Conservation (phyloP, 1,284 basidiomycete species). For the Austropuccinia psidii region DNA sequence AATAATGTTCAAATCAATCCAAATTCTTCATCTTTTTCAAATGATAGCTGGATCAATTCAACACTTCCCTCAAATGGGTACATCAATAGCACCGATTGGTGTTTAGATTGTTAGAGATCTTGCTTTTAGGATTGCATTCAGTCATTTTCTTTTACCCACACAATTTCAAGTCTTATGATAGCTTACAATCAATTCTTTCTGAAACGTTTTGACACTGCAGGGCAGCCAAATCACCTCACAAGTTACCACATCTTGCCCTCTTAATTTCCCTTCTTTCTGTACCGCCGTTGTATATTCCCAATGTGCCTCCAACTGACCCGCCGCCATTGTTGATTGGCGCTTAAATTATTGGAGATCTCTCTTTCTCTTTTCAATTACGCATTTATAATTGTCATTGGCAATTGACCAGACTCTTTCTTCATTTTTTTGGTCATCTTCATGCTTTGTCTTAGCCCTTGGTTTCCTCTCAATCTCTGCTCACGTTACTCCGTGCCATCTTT, state of each 20-base stretch:
- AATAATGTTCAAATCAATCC: too few relatives aligned
- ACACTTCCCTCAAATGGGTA: too few relatives aligned
- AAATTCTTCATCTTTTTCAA: too few relatives aligned
- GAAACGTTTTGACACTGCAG: too few relatives aligned
- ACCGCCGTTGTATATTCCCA: conserved; percentile 43
- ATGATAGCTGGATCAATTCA: too few relatives aligned
- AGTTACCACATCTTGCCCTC: conserved; percentile 77
- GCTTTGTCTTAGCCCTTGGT: conserved; percentile 41
- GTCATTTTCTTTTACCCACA: too few relatives aligned
- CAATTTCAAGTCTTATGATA: too few relatives aligned
- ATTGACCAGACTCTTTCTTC: conserved; percentile 73
- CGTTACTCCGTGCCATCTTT: conserved; percentile 42
- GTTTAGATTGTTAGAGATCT: too few relatives aligned
- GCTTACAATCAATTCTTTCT: too few relatives aligned
- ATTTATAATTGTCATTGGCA: conserved; percentile 81
- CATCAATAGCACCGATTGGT: too few relatives aligned
- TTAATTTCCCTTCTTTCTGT: conserved; percentile 64
- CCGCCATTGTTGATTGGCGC: conserved; percentile 54
- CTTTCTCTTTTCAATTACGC: conserved; percentile 73
- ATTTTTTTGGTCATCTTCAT: conserved; percentile 80
- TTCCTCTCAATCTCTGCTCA: conserved; percentile 23
- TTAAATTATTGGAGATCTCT: conserved; percentile 75
- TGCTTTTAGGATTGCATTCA: too few relatives aligned
- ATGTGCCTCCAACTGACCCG: conserved; percentile 34
- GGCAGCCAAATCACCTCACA: conserved; percentile 81